These are phyloP conservation scores for Aureobasidium musti DNA, from an alignment of 2,329 filamentous ascomycete genomes.

Conservation along the genomic window DNA sequence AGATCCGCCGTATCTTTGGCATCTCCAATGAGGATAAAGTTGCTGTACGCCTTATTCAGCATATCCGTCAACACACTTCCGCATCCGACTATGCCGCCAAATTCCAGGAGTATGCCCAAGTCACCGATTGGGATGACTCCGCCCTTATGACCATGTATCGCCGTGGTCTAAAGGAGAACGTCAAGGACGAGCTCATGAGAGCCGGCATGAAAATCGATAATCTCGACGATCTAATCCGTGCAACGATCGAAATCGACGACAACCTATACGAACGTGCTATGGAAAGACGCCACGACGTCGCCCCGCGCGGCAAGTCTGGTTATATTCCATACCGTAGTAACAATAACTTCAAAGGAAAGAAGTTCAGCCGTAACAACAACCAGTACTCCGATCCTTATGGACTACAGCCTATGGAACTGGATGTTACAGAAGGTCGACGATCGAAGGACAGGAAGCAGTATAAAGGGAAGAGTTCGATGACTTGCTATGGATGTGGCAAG, in stretches of 20 bases:
- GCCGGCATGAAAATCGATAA: not conserved
- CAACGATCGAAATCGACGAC: not conserved
- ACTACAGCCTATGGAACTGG: not conserved
- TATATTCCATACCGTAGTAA: not conserved
- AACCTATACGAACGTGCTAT: slow-evolving; percentile 1
- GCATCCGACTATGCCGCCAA: too few species aligned
- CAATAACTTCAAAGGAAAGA: slow-evolving; percentile 9
- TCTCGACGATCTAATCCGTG: not conserved
- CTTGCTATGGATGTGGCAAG: too few species aligned
- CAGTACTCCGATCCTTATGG: too few species aligned
- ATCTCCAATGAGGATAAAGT: too few species aligned
- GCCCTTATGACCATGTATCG: too few species aligned
- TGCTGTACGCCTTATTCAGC: too few species aligned
- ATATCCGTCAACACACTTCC: too few species aligned
- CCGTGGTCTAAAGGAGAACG: not conserved
- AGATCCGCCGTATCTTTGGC: too few species aligned
- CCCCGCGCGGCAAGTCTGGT: not conserved
- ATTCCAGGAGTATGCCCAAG: too few species aligned
- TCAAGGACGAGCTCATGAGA: not conserved
- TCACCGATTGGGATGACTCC: too few species aligned
- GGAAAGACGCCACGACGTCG: not conserved
- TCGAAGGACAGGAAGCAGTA: not conserved
- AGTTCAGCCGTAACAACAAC: not conserved
- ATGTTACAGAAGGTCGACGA: slow-evolving; percentile 13
- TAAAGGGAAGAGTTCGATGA: too few species aligned